phyloP scores from a whole-genome alignment of 2,329 filamentous ascomycete genomes.

The Hypoxylon sp. region DNA sequence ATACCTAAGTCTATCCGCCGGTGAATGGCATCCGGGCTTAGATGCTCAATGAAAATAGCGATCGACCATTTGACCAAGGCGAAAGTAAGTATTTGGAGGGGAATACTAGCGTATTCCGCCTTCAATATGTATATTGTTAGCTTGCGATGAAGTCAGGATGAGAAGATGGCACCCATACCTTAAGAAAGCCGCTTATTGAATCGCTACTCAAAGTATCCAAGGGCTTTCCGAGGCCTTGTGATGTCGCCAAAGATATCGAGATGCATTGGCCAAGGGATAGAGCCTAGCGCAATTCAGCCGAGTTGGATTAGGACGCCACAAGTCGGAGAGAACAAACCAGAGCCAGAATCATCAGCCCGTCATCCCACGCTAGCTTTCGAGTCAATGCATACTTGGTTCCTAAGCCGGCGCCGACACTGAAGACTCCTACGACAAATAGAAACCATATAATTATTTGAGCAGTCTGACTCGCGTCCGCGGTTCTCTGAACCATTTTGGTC shows the following conservation, averaged over 20 bases:
- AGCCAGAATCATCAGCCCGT: constrained; percentile 45
- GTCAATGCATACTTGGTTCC: constrained; percentile 20
- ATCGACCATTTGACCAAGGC: constrained; percentile 49
- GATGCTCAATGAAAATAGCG: constrained; percentile 41
- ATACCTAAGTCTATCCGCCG: constrained; percentile 35
- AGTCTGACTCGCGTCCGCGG: constrained; percentile 12
- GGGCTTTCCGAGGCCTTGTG: constrained; percentile 43
- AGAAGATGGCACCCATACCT: constrained; percentile 15
- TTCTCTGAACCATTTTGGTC: constrained; percentile 16
- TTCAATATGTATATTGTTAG: constrained; percentile 20
- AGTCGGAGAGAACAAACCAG: constrained; percentile 32
- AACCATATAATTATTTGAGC: constrained; percentile 21
- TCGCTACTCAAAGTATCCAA: constrained; percentile 27
- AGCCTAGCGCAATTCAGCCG: constrained; percentile 28
- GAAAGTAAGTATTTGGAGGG: constrained; percentile 42
- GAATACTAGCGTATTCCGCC: constrained; percentile 47
- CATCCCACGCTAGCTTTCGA: constrained; percentile 33
- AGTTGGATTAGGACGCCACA: not conserved
- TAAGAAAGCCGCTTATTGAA: constrained; percentile 35
- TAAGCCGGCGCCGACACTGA: constrained; percentile 18
- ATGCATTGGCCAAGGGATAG: constrained; percentile 46
- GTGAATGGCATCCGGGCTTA: constrained; percentile 40
- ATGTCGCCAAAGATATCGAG: constrained; percentile 44
- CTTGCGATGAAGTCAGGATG: not conserved
- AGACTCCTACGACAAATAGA: constrained; percentile 13